Conservation (phyloP, 2,329 filamentous ascomycete species). For the Arthrinium phaeospermum region DNA sequence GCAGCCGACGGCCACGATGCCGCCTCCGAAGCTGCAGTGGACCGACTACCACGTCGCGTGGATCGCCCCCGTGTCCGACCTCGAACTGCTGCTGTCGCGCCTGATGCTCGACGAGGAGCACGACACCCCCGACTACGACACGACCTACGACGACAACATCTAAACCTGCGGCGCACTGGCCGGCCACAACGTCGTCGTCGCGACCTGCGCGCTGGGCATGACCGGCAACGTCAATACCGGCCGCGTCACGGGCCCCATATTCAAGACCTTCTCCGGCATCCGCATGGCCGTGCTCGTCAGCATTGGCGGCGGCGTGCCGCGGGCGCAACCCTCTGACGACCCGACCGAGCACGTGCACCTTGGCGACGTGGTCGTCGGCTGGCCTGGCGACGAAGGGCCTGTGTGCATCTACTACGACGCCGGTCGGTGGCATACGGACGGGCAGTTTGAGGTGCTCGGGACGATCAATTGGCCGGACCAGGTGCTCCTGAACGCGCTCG, state of each 20-base stretch:
- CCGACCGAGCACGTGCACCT: slow-evolving; percentile 18
- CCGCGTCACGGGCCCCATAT: slow-evolving; percentile 19
- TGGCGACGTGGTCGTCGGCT: slow-evolving; percentile 18
- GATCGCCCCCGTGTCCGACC: slow-evolving; percentile 24
- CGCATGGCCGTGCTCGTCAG: slow-evolving; percentile 27
- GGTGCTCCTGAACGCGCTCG: slow-evolving; percentile 7
- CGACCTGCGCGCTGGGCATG: slow-evolving; percentile 21
- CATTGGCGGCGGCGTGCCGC: slow-evolving; percentile 25
- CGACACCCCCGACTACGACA: slow-evolving; percentile 21
- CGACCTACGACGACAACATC: slow-evolving; percentile 25
- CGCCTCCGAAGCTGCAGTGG: neutral
- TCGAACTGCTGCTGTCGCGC: slow-evolving; percentile 26
- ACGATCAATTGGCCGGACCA: slow-evolving; percentile 3
- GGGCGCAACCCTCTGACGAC: neutral
- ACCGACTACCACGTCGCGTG: slow-evolving; percentile 27
- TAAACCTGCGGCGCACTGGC: slow-evolving; percentile 24
- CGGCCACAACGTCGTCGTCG: slow-evolving; percentile 27
- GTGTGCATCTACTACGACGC: slow-evolving; percentile 17
- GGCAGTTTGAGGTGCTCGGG: neutral
- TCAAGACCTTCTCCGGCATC: slow-evolving; percentile 28
- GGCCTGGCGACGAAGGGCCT: neutral
- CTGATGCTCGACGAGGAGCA: slow-evolving; percentile 30
- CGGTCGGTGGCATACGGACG: neutral
- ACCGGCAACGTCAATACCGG: slow-evolving; percentile 27
- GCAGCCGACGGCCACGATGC: slow-evolving; percentile 4